These are phyloP conservation scores for Raphanus sativus DNA, from an alignment of 345 rosid genomes.

Conservation along the genomic window DNA sequence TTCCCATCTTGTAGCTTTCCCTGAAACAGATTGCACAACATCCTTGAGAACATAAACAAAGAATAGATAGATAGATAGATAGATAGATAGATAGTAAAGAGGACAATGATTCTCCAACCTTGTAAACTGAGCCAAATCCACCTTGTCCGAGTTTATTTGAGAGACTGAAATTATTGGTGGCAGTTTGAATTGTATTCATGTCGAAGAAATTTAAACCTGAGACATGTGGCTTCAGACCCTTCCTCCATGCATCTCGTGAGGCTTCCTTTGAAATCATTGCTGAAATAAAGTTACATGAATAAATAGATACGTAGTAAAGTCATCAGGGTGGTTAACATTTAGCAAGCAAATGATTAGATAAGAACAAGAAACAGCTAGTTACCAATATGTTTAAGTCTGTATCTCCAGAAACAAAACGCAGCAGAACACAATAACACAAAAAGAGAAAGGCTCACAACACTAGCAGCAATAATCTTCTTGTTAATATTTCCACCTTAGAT, in stretches of 20 bases:
- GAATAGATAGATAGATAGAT: neutral
- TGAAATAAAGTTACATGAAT: neutral
- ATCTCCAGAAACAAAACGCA: conserved; percentile 11
- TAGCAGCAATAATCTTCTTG: conserved; percentile 2
- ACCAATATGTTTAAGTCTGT: neutral
- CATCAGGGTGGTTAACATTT: neutral
- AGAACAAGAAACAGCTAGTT: neutral
- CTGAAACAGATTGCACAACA: conserved; percentile 20
- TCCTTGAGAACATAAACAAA: neutral
- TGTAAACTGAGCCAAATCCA: conserved; percentile 37
- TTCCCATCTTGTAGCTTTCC: conserved; percentile 42
- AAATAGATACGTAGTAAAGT: neutral
- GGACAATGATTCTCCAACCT: neutral
- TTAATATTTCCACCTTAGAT: conserved; percentile 18
- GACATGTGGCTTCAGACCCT: neutral
- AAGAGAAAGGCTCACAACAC: conserved; percentile 8
- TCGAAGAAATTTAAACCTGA: conserved; percentile 4
- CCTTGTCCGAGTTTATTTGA: conserved; percentile 37
- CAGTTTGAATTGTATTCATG: conserved; percentile 6
- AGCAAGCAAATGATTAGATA: no score
- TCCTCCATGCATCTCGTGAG: neutral
- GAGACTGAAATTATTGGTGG: conserved; percentile 25
- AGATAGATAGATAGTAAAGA: no score
- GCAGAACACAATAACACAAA: conserved; percentile 3
- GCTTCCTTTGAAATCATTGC: neutral